phyloP scores from a whole-genome alignment of 768 basidiomycete genomes.

The Boletus rubroflammeus region DNA sequence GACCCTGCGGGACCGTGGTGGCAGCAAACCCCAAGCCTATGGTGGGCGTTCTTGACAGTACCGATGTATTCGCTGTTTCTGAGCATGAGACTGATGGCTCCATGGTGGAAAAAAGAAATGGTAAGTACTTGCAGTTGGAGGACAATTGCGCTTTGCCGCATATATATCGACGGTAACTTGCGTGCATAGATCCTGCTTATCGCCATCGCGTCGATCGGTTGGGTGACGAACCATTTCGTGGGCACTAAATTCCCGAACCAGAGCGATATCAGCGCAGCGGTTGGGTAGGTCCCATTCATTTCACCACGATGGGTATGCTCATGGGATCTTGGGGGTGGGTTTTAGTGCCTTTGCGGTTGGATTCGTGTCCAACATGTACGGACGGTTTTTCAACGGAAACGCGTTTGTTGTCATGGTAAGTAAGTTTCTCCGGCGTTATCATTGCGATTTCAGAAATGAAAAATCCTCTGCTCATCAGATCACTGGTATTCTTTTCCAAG shows the following conservation, averaged over 20 bases:
- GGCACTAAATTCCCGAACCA: conserved; percentile 58
- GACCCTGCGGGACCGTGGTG: conserved; percentile 65
- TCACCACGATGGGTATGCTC: not conserved
- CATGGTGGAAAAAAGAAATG: conserved; percentile 54
- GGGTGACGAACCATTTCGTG: conserved; percentile 72
- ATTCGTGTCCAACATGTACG: conserved; percentile 73
- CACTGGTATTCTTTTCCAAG: conserved; percentile 80
- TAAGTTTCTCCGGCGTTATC: no score
- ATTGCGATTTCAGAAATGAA: not conserved
- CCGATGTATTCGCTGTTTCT: conserved; percentile 66
- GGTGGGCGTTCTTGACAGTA: conserved; percentile 74
- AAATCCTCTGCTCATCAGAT: conserved; percentile 37
- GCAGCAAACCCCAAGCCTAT: conserved; percentile 61
- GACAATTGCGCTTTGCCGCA: not conserved
- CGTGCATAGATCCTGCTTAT: conserved; percentile 45
- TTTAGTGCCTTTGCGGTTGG: conserved; percentile 75
- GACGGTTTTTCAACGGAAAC: conserved; percentile 66
- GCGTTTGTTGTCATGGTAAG: conserved; percentile 80
- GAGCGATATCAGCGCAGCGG: conserved; percentile 73
- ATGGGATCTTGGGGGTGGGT: not conserved
- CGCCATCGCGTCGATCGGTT: conserved; percentile 62
- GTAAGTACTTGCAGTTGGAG: conserved; percentile 31
- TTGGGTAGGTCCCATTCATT: conserved; percentile 44
- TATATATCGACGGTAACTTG: not conserved
- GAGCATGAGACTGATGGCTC: conserved; percentile 62